Percentiles rank a stretch among this genome's conserved stretches.
phyloP scores from a whole-genome alignment of 306 rosid species.

The Trifolium repens region DNA sequence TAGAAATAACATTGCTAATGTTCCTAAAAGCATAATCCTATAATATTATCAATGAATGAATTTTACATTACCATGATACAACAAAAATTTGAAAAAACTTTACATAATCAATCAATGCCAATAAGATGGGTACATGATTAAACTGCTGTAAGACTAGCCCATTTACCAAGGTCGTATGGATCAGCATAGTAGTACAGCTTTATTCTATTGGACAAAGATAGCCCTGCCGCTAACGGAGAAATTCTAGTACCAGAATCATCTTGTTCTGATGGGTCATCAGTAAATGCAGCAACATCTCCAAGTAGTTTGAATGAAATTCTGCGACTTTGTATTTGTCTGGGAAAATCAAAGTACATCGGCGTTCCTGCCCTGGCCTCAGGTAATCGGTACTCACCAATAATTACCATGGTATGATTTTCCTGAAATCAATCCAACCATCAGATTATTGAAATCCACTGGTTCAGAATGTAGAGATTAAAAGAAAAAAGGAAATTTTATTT shows the following conservation, averaged over 20 bases:
- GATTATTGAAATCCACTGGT: slow-evolving; percentile 11
- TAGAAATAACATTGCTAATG: slow-evolving; percentile 18
- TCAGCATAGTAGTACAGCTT: slow-evolving; percentile 81
- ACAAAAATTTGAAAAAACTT: slow-evolving; percentile 43
- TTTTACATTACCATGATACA: slow-evolving; percentile 51
- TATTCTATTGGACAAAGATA: slow-evolving; percentile 81
- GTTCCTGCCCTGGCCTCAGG: slow-evolving; percentile 93
- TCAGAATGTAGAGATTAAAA: neutral
- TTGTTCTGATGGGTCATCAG: slow-evolving; percentile 83
- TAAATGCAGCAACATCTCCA: slow-evolving; percentile 86
- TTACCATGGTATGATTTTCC: slow-evolving; percentile 70
- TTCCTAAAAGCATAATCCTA: slow-evolving; percentile 40
- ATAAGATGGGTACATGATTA: slow-evolving; percentile 44
- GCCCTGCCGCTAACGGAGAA: slow-evolving; percentile 65
- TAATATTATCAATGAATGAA: slow-evolving; percentile 50
- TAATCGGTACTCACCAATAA: slow-evolving; percentile 81
- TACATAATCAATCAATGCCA: slow-evolving; percentile 44
- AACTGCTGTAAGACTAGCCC: slow-evolving; percentile 93
- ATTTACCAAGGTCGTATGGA: slow-evolving; percentile 89
- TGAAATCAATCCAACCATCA: slow-evolving; percentile 49
- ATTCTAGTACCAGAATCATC: slow-evolving; percentile 64
- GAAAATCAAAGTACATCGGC: slow-evolving; percentile 91
- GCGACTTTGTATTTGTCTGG: slow-evolving; percentile 68
- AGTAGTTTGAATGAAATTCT: slow-evolving; percentile 76
- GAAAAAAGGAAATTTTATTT: slow-evolving; percentile 1